Conservation (phyloP, 129 eudicot genomes). For the Erigeron canadensis region DNA sequence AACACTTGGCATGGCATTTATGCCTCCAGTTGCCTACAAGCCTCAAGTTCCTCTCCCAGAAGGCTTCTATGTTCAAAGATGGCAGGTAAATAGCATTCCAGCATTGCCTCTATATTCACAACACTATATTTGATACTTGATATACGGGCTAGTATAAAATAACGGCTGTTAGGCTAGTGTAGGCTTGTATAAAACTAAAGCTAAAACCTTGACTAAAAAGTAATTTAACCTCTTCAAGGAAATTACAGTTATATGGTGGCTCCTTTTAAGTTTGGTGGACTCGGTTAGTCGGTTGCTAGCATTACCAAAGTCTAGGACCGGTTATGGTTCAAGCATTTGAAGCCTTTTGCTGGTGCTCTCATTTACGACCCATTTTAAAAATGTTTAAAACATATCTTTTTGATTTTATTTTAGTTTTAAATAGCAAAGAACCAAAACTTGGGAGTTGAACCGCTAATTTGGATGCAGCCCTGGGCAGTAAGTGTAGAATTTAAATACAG, state of each 20-base stretch:
- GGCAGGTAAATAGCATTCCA: slow-evolving; percentile 5
- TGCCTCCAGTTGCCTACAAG: slow-evolving; percentile 14
- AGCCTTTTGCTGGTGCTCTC: not conserved
- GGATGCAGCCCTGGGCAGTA: not conserved
- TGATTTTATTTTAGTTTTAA: too few species aligned
- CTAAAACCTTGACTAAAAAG: too few species aligned
- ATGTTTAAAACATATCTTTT: too few species aligned
- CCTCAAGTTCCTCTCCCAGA: slow-evolving; percentile 9
- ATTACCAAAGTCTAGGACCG: not conserved
- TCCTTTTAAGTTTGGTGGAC: not conserved
- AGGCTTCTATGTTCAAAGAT: slow-evolving; percentile 17
- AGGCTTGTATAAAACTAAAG: too few species aligned
- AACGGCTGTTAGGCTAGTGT: too few species aligned
- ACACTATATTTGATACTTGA: not conserved
- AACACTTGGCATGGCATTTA: slow-evolving; percentile 13
- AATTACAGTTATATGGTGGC: too few species aligned
- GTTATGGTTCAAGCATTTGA: not conserved
- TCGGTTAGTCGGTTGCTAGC: too few species aligned
- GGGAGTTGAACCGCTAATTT: not conserved
- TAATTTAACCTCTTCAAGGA: too few species aligned
- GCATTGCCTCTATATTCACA: not conserved
- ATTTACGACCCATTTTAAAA: too few species aligned
- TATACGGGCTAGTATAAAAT: not conserved
- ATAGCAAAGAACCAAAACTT: too few species aligned
- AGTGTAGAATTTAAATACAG: not conserved